Evolutionary conservation across 352 stramenopile species (phyloP), one percentile per base, ranked within the genome.

Genomic region (Pythium insidiosum): DNA sequence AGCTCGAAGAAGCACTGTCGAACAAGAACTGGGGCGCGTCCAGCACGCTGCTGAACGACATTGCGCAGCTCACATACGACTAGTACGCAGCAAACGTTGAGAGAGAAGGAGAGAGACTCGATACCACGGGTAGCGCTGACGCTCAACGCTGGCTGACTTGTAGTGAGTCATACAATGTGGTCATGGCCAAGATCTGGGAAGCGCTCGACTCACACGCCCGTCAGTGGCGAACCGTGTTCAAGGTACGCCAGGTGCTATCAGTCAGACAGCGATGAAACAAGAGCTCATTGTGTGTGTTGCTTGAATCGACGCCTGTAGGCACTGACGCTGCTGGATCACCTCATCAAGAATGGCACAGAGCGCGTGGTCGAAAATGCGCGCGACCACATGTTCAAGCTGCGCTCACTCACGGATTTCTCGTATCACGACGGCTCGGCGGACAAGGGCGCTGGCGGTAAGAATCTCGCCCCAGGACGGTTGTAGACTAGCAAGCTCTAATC

Each of bases 1-100:
- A 95, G 58, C 86, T 94, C 56, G 82, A 93, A 61, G 80, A 99
- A 58, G 95, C 96, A 21, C 77, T 99, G 22, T 99, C 95, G 18
- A 98, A 99, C 63, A 99, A 99, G 77, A 99, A 99, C 66, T 99
- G 96, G 96, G 96, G 96, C 22, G 88, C 95, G 10, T 99, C 95
- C 23, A 97, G 86, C 61, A 98, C 95, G 43, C 61, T 98, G 16
- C 80, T 99, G 63, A 98, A 98, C 68, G 92, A 99, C 58, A 97
- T 99, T 56, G 83, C 96, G 42, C 80, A 95, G 51, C 93, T 99
- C 62, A 98, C 95, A 10, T 98, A 97, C 63, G 94, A 98, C 65
- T 94, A 88, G 81, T 93, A 66, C 47, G 73, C 50, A 5, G 4
- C 3, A 35, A 22, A 16, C 33, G 22, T 37, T 26, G 47, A 10